These are phyloP conservation scores for Aspergillus indologenus DNA, from an alignment of 495 filamentous ascomycete species.

Conservation along the genomic window DNA sequence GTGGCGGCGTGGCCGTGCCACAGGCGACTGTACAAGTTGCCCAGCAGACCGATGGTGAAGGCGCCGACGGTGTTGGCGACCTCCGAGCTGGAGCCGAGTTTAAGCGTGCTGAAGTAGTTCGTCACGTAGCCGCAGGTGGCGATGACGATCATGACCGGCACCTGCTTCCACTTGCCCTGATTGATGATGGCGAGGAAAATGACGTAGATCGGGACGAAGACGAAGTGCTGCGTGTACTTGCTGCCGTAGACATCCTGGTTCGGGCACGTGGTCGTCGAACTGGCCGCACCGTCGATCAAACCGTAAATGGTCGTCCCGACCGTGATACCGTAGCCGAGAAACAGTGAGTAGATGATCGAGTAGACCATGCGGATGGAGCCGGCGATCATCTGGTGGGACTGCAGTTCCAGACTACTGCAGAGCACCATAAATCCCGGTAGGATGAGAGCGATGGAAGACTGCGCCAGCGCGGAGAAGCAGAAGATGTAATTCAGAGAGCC, in stretches of 20 bases:
- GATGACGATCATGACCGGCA: constrained; percentile 81
- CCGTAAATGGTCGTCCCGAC: constrained; percentile 90
- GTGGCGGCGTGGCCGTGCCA: constrained; percentile 83
- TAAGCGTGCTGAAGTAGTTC: constrained; percentile 72
- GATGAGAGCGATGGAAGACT: constrained; percentile 88
- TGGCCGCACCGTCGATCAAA: constrained; percentile 70
- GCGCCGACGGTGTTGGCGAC: constrained; percentile 84
- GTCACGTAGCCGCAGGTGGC: constrained; percentile 77
- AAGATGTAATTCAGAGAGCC: constrained; percentile 62
- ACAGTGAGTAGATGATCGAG: constrained; percentile 89
- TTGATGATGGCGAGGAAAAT: constrained; percentile 82
- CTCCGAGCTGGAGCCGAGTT: constrained; percentile 72
- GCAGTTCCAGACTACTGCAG: constrained; percentile 80
- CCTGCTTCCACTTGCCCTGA: constrained; percentile 87
- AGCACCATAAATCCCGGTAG: constrained; percentile 86
- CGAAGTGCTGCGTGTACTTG: constrained; percentile 49
- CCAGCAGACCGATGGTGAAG: constrained; percentile 78
- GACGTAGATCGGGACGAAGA: constrained; percentile 70
- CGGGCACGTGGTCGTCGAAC: constrained; percentile 63
- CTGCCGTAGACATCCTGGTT: constrained; percentile 50
- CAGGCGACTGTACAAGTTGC: constrained; percentile 80
- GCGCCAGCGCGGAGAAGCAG: constrained; percentile 89
- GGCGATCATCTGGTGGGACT: constrained; percentile 81
- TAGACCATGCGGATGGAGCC: constrained; percentile 95
- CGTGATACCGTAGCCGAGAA: constrained; percentile 92